These are phyloP conservation scores for Metarhizium anisopliae DNA, from an alignment of 2,329 filamentous ascomycete species.

Conservation along the genomic window DNA sequence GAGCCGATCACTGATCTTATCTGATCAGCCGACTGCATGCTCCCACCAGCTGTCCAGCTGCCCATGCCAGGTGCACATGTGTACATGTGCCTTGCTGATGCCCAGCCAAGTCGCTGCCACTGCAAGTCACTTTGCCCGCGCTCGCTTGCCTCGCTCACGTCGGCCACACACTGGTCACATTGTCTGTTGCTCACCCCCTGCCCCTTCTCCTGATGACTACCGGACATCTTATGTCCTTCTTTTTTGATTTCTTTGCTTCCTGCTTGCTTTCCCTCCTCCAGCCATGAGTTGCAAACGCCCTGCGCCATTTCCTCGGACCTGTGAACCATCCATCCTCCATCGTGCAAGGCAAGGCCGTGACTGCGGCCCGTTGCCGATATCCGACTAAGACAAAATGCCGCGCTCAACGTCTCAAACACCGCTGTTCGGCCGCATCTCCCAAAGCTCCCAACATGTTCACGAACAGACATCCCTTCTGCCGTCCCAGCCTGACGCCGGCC, in stretches of 20 bases:
- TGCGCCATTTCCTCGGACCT: not conserved
- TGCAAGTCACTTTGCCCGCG: not conserved
- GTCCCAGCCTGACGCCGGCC: not conserved
- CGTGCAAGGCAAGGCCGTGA: no score
- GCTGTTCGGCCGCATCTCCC: not conserved
- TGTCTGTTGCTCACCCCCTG: not conserved
- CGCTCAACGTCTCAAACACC: not conserved
- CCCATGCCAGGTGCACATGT: not conserved
- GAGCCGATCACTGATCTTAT: not conserved
- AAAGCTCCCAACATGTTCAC: not conserved
- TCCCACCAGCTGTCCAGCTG: not conserved
- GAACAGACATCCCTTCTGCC: conserved; percentile 1
- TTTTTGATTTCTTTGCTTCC: not conserved
- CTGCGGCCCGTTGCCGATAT: not conserved
- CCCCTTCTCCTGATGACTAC: not conserved
- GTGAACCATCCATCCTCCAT: not conserved
- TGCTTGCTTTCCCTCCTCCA: not conserved
- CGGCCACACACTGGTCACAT: not conserved
- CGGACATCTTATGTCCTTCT: not conserved
- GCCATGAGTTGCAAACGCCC: not conserved
- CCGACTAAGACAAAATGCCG: not conserved
- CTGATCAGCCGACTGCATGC: not conserved
- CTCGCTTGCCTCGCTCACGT: no score
- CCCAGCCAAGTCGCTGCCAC: not conserved
- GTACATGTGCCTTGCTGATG: not conserved